phyloP scores from a whole-genome alignment of 441 rosid species.

The Brassica balearica region DNA sequence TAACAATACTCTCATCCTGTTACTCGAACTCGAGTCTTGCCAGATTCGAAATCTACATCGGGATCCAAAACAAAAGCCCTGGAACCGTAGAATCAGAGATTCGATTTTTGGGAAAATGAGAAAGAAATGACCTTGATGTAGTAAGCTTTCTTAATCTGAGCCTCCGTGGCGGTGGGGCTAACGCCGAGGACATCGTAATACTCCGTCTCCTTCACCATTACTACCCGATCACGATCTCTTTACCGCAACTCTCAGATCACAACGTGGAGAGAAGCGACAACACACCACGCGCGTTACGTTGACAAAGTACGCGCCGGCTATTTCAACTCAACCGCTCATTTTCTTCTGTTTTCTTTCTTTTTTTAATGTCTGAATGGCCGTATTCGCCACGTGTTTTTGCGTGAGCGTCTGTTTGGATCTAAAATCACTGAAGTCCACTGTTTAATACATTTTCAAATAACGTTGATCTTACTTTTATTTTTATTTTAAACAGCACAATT shows the following conservation, averaged over 20 bases:
- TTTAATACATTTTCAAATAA: not conserved
- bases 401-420: not conserved
- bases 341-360: not conserved
- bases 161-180: conserved; percentile 89
- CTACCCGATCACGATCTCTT: conserved; percentile 30
- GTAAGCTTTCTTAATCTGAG: conserved; percentile 97
- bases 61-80: not conserved
- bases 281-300: conserved; percentile 15
- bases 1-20: not conserved
- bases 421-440: not conserved
- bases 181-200: conserved; percentile 95
- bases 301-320: conserved; percentile 31
- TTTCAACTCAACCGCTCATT: conserved; percentile 38
- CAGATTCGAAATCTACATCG: not conserved
- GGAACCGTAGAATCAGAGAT: conserved; percentile 20
- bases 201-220: conserved; percentile 95
- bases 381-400: no score
- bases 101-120: not conserved
- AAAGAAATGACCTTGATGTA: conserved; percentile 72
- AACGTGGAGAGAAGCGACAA: conserved; percentile 8
- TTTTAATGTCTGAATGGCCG: conserved; percentile 9
- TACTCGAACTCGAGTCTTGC: not conserved
- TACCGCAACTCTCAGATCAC: conserved; percentile 14
- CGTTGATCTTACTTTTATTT: not conserved
- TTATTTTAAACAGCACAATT: not conserved